Evolutionary conservation across 148 eudicot species (phyloP), one percentile per base, ranked within the genome.

Genomic region (Amaranthus cruentus): DNA sequence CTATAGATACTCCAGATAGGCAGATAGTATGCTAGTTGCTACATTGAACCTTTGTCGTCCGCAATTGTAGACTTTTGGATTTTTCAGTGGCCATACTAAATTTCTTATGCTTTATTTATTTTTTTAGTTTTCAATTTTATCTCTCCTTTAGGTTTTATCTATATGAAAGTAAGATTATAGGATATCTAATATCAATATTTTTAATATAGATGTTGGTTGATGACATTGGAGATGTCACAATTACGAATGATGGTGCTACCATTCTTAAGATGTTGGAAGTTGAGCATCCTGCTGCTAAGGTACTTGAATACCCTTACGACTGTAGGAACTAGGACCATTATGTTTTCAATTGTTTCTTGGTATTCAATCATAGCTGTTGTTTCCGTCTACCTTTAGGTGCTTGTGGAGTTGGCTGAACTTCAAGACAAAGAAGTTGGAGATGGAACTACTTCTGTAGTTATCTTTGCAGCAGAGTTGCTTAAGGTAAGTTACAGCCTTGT

Each of bases 391-490:
- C 52, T 49, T 28, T 74, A 90, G 97, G 92, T 96, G 49, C 99
- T 92, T 75, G 99, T 90, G 71, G 99, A 96, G 84, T 84, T 96
- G 84, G 99, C 99, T 65, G 94, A 96, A 79, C 95, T 96, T 68
- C 99, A 96, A 84, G 99, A 92, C 81, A 87, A 90, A 76, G 99
- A 96, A 86, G 99, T 96, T 78, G 99, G 99, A 79, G 99, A 96
- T 83, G 99, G 99, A 75, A 96, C 99, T 63, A 96, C 99, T 75
- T 96, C 96, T 8, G 99, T 96, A 66, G 99, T 96, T 46, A 92
- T 96, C 47, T 76, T 96, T 76, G 99, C 99, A 71, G 97, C 97
- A 11, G 99, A 96, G 88, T 84, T 96, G 81, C 99, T 96, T 54
- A 95, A 95, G 96, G 97, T 96, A 60, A 42, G 64, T 52, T 62